Evolutionary conservation across 2,329 filamentous ascomycete genomes (phyloP).

Genomic region (Colletotrichum lindemuthianum): DNA sequence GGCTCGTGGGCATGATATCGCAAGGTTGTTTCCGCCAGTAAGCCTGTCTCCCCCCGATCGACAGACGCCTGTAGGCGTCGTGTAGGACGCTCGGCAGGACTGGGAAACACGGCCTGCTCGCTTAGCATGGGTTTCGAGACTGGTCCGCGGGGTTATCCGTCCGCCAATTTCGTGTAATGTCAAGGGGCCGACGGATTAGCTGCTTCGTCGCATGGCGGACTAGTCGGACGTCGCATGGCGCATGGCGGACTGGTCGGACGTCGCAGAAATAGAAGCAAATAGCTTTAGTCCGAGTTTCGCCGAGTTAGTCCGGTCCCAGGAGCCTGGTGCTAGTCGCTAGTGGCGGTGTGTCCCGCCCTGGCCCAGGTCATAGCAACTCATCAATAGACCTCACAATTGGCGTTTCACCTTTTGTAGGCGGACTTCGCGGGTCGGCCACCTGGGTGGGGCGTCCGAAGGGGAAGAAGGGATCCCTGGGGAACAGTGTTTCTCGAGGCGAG

Average conservation of each 20-base stretch:
- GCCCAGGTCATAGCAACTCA: slow-evolving; percentile 70
- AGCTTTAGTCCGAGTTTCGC: slow-evolving; percentile 22
- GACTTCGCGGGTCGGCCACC: slow-evolving; percentile 75
- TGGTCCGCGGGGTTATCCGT: background rate
- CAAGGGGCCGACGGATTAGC: background rate
- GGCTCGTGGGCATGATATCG: background rate
- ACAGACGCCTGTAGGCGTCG: slow-evolving; percentile 14
- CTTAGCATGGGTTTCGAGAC: slow-evolving; percentile 11
- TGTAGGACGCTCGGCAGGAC: background rate
- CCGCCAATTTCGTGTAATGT: slow-evolving; percentile 8
- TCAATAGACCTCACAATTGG: slow-evolving; percentile 83
- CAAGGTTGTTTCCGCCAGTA: too few species aligned
- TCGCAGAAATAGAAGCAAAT: slow-evolving; percentile 18
- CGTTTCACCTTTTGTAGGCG: slow-evolving; percentile 77
- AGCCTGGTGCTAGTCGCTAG: slow-evolving; percentile 21
- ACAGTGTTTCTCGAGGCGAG: slow-evolving; percentile 62
- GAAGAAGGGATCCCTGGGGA: slow-evolving; percentile 63
- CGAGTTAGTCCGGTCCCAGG: slow-evolving; percentile 16
- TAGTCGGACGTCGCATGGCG: slow-evolving; percentile 11
- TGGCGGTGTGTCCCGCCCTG: slow-evolving; percentile 24
- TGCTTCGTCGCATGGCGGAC: slow-evolving; percentile 7
- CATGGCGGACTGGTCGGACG: slow-evolving; percentile 10
- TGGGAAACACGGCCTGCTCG: background rate
- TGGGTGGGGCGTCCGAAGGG: slow-evolving; percentile 63
- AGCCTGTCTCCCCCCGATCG: too few species aligned